These are phyloP conservation scores for Backusella morwellensis DNA, from an alignment of 192 early-diverging fungal species.

Conservation along the genomic window DNA sequence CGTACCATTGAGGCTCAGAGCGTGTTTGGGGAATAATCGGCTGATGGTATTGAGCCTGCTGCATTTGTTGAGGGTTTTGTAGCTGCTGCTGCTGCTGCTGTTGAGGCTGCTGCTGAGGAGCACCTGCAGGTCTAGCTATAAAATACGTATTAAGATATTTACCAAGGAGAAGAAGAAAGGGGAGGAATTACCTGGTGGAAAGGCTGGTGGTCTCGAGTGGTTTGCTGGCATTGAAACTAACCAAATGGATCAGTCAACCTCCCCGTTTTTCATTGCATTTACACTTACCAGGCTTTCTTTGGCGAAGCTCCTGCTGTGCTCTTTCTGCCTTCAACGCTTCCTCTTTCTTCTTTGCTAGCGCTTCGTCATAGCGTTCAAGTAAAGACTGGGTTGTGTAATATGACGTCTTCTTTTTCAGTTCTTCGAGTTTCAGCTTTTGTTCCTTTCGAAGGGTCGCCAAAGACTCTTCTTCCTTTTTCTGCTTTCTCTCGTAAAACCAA, in stretches of 20 bases:
- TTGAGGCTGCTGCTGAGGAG: background rate
- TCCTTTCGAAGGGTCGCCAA: conserved; percentile 45
- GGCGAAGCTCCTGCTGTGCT: conserved; percentile 2
- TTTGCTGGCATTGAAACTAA: conserved; percentile 8
- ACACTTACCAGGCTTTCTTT: conserved; percentile 12
- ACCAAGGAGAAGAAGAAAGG: background rate
- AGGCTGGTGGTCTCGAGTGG: background rate
- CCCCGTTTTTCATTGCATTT: background rate
- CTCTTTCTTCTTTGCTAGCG: conserved; percentile 17
- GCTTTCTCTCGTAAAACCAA: conserved; percentile 49
- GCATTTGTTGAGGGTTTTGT: background rate
- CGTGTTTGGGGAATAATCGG: conserved; percentile 11
- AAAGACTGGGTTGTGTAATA: conserved; percentile 89
- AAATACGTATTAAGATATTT: conserved; percentile 2
- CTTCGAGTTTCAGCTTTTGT: conserved; percentile 80
- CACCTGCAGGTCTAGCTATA: background rate
- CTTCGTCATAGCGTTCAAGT: conserved; percentile 81
- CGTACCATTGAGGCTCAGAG: conserved; percentile 68
- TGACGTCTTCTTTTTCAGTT: conserved; percentile 92
- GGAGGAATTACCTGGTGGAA: background rate
- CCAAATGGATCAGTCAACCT: background rate
- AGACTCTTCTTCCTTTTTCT: conserved; percentile 50
- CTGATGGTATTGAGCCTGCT: conserved; percentile 14
- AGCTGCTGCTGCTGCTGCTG: background rate
- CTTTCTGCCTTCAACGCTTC: background rate